Evolutionary conservation across 257 asterid genomes (phyloP).

Genomic region (Salvia hispanica): DNA sequence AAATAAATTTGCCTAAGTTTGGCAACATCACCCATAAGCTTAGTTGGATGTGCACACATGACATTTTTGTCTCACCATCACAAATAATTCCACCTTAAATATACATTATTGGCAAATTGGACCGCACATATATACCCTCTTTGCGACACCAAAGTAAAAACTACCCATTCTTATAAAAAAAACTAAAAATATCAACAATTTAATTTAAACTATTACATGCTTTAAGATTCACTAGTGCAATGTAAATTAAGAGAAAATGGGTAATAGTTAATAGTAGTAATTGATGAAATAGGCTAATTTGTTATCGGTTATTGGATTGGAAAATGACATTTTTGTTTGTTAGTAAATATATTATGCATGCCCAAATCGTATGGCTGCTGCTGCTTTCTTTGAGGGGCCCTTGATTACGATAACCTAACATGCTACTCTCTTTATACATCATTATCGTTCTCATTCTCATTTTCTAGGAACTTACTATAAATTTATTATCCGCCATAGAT

Average conservation of each 20-base stretch:
- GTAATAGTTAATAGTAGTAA: neutral
- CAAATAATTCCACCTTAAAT: neutral
- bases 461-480: neutral
- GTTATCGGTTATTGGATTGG: constrained; percentile 28
- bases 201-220: no score
- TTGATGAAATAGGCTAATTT: constrained; percentile 29
- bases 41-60: neutral
- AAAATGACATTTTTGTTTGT: constrained; percentile 43
- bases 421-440: constrained; percentile 15
- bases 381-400: constrained; percentile 40
- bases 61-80: constrained; percentile 11
- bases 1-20: no score
- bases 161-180: no score
- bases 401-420: constrained; percentile 39
- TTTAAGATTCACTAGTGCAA: no score
- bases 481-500: neutral
- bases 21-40: no score
- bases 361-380: constrained; percentile 40
- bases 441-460: constrained; percentile 11
- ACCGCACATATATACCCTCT: neutral
- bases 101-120: neutral
- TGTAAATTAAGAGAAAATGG: neutral
- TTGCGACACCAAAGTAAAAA: no score
- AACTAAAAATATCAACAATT: no score
- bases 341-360: constrained; percentile 28